These are phyloP conservation scores for Psilocybe cubensis DNA, from an alignment of 768 basidiomycete species.

Conservation along the genomic window DNA sequence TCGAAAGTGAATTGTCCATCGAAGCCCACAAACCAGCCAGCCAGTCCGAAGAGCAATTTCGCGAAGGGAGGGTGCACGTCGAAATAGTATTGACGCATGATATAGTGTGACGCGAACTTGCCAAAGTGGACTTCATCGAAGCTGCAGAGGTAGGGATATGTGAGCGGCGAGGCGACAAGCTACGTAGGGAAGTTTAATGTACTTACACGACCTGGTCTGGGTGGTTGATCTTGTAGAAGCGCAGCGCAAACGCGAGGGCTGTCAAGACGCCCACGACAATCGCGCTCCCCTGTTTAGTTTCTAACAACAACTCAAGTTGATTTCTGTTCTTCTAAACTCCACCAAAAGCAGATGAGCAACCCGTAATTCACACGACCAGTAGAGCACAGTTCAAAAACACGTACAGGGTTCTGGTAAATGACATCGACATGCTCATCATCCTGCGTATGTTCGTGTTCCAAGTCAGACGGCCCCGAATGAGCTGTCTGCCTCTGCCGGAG, in stretches of 20 bases:
- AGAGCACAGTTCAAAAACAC: conserved; percentile 20
- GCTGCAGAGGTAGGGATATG: conserved; percentile 39
- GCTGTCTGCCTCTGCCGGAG: conserved; percentile 21
- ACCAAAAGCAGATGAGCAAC: not conserved
- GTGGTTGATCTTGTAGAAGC: conserved; percentile 94
- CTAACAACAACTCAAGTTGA: conserved; percentile 61
- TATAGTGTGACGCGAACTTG: conserved; percentile 96
- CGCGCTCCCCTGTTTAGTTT: conserved; percentile 64
- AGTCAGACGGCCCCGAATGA: conserved; percentile 21
- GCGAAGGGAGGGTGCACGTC: conserved; percentile 99
- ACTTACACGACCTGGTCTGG: conserved; percentile 95
- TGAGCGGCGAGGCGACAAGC: not conserved
- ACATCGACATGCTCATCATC: conserved; percentile 57
- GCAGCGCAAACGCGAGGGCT: conserved; percentile 75
- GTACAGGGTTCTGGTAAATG: conserved; percentile 53
- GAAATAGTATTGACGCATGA: conserved; percentile 94
- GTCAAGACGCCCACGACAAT: conserved; percentile 69
- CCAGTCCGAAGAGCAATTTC: conserved; percentile 91
- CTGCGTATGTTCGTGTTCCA: conserved; percentile 36
- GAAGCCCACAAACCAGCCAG: conserved; percentile 96
- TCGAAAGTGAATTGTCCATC: conserved; percentile 95
- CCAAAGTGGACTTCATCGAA: conserved; percentile 99
- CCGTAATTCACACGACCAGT: not conserved
- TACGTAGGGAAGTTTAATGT: not conserved
- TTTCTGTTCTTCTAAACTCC: conserved; percentile 54